These are phyloP conservation scores for Tricholomella constricta DNA, from an alignment of 768 basidiomycete species.

Conservation along the genomic window DNA sequence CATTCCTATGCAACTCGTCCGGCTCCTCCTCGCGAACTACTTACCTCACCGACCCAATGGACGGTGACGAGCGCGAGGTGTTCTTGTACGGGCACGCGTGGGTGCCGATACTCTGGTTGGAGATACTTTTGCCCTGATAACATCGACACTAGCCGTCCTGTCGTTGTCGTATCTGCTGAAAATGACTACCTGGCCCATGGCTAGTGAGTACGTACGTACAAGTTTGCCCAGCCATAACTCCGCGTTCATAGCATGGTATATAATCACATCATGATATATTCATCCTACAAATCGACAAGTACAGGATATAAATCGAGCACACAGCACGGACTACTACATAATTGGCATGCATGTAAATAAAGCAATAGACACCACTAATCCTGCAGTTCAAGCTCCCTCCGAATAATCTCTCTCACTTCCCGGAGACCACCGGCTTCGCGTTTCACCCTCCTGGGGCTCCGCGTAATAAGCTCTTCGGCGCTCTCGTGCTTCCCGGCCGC, in stretches of 20 bases:
- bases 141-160: slow-evolving; percentile 47
- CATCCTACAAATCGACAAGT: slow-evolving; percentile 21
- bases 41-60: slow-evolving; percentile 40
- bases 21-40: slow-evolving; percentile 31
- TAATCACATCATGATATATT: neutral
- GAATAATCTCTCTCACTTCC: slow-evolving; percentile 80
- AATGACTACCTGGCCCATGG: slow-evolving; percentile 48
- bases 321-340: slow-evolving; percentile 14
- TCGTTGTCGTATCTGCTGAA: slow-evolving; percentile 46
- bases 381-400: slow-evolving; percentile 72
- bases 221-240: slow-evolving; percentile 41
- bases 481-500: slow-evolving; percentile 57
- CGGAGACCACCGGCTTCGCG: slow-evolving; percentile 73
- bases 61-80: slow-evolving; percentile 40
- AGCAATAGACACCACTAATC: slow-evolving; percentile 46
- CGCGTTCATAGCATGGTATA: too few relatives aligned
- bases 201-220: slow-evolving; percentile 46
- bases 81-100: slow-evolving; percentile 51
- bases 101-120: slow-evolving; percentile 51
- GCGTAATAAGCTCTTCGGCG: slow-evolving; percentile 57
- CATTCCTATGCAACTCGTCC: slow-evolving; percentile 33
- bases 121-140: slow-evolving; percentile 42
- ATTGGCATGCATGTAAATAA: slow-evolving; percentile 25
- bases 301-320: slow-evolving; percentile 21
- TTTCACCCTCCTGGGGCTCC: slow-evolving; percentile 75